phyloP scores from a whole-genome alignment of 805 yeast species.

The Jamesozyma lodderae region DNA sequence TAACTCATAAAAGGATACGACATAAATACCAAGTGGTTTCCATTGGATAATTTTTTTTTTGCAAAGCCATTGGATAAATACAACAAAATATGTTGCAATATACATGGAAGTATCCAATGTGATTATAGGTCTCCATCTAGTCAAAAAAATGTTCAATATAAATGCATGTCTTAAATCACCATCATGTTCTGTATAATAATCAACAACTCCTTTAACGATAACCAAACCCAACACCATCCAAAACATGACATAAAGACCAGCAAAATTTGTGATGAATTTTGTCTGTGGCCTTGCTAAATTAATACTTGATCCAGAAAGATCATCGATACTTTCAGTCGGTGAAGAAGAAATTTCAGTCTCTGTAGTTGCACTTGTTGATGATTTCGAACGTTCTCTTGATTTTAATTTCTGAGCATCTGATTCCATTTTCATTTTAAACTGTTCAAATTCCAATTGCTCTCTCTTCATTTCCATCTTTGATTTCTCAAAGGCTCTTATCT shows the following conservation, averaged over 20 bases:
- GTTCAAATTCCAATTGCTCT: too few species aligned
- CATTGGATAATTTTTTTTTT: constrained; percentile 42
- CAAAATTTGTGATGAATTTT: constrained; percentile 33
- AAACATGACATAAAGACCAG: constrained; percentile 72
- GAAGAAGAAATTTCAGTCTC: background rate
- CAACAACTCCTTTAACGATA: constrained; percentile 44
- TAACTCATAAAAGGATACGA: constrained; percentile 52
- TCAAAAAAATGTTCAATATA: constrained; percentile 46
- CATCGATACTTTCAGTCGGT: too few species aligned
- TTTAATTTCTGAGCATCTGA: too few species aligned
- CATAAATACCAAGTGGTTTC: constrained; percentile 52
- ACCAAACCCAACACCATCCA: constrained; percentile 61
- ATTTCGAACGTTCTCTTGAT: too few species aligned
- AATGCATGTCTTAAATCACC: constrained; percentile 38
- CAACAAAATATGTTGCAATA: constrained; percentile 51
- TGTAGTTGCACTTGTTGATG: background rate
- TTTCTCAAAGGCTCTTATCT: constrained; percentile 13
- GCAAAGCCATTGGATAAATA: constrained; percentile 47
- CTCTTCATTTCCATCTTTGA: constrained; percentile 6
- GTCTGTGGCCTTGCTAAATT: background rate
- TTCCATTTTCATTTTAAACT: too few species aligned
- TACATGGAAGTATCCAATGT: constrained; percentile 71
- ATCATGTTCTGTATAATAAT: constrained; percentile 38
- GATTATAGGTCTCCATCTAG: constrained; percentile 56
- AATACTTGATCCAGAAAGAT: background rate